Evolutionary conservation across 805 yeast species (phyloP), one percentile per base, ranked within the genome.

Genomic region (Candida sphagnicola): DNA sequence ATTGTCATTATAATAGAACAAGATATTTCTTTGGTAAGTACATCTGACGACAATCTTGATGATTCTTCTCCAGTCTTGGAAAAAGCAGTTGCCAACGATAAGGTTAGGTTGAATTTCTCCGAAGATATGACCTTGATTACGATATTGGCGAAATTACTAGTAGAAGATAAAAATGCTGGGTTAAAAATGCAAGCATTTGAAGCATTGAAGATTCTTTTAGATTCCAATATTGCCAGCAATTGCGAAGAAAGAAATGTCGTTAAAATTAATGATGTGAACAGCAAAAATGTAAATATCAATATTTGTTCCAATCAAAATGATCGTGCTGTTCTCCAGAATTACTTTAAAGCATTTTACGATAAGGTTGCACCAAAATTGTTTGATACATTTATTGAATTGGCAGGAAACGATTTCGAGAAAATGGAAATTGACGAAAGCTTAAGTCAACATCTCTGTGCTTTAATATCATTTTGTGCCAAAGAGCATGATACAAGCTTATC

Each of bases 1-100:
- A 74, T 90, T 12, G 84, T 85, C 6, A 69, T 88, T 1, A 80
- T 89, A 4, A 82, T 90, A 18, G 96, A 90, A 42, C 91, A 85
- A 49, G 96, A 89, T 52, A 81, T 85, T 8, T 59, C 79, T 12
- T 58, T 85, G 29, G 78, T 86, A 26, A 71, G 64, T 15, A 24
- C 21, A 10, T 11, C 35, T 5, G 24, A 23, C 3, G 36, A 24
- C 11, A 30, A 30, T 14, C 15, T 8, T 6, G 18, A n/a, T 13
- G 37, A 29, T 31, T 38, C 35, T 19, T 32, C 24, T 12, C 31
- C 33, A 29, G 38, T 18, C 28, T 25, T 26, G 16, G 28, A 35
- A 8, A 38, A 39, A 10, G 44, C 43, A 42, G 36, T 49, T 14
- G 15, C 34, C 4, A 24, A 31, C 14, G 34, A 28, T 6, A 28